phyloP scores from a whole-genome alignment of 176 grass and related monocot species.

The Bothriochloa decipiens region DNA sequence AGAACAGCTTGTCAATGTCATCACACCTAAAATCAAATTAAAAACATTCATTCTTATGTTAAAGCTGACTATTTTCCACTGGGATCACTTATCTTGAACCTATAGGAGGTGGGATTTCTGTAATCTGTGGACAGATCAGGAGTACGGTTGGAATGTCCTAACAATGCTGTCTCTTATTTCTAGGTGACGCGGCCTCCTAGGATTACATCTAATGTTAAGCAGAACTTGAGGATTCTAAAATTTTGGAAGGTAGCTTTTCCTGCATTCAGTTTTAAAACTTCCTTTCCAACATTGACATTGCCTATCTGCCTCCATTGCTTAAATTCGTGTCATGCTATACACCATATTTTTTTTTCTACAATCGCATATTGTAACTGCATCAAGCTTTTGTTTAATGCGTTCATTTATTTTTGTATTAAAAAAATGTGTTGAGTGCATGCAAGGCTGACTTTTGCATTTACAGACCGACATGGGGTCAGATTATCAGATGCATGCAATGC shows the following conservation, averaged over 20 bases:
- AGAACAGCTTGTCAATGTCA: too few species aligned
- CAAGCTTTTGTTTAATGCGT: background rate
- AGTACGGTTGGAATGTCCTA: background rate
- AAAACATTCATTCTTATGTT: too few species aligned
- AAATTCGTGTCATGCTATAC: background rate
- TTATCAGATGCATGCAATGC: background rate
- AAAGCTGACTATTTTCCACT: background rate
- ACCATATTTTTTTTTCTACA: background rate
- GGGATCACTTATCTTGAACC: background rate
- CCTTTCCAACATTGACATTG: background rate
- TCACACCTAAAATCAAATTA: too few species aligned
- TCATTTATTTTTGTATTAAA: background rate
- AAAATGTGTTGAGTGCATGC: background rate
- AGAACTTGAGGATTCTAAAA: constrained; percentile 70
- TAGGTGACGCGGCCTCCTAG: constrained; percentile 71
- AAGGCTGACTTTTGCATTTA: too few species aligned
- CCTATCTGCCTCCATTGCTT: background rate
- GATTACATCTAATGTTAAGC: constrained; percentile 97
- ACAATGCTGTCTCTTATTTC: background rate
- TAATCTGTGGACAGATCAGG: too few species aligned
- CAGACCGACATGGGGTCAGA: background rate
- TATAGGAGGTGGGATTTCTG: background rate
- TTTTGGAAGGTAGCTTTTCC: constrained; percentile 69
- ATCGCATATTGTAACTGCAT: background rate
- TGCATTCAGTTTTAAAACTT: background rate